phyloP scores from a whole-genome alignment of 2,329 filamentous ascomycete genomes.

The Plenodomus lindquistii region DNA sequence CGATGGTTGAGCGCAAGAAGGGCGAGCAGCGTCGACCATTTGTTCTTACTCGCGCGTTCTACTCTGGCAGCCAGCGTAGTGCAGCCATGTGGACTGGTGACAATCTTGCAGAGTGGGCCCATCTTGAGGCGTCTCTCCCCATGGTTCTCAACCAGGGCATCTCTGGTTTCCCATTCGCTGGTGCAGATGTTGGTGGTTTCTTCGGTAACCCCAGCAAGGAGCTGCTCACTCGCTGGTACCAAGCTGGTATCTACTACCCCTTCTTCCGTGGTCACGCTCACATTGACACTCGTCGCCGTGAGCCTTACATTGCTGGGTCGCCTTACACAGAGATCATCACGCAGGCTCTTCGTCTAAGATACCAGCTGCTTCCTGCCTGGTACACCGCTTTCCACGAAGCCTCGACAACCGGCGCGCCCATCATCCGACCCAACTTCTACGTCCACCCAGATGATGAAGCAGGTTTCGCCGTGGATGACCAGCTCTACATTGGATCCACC shows the following conservation, averaged over 20 bases:
- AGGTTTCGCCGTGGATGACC: slow-evolving; percentile 88
- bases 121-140: slow-evolving; percentile 84
- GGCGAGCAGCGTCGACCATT: slow-evolving; percentile 86
- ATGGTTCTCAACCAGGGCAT: slow-evolving; percentile 95
- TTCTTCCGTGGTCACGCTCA: slow-evolving; percentile 98
- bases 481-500: slow-evolving; percentile 86
- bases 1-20: slow-evolving; percentile 80
- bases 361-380: slow-evolving; percentile 88
- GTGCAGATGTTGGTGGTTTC: slow-evolving; percentile 96
- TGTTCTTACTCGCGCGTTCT: slow-evolving; percentile 90
- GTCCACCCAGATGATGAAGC: slow-evolving; percentile 83
- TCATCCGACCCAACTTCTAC: slow-evolving; percentile 91
- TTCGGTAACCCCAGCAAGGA: slow-evolving; percentile 96
- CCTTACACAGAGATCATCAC: slow-evolving; percentile 87
- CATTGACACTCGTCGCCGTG: slow-evolving; percentile 90
- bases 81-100: slow-evolving; percentile 99
- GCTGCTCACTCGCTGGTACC: slow-evolving; percentile 91
- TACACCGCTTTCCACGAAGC: slow-evolving; percentile 97
- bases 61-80: slow-evolving; percentile 82
- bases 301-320: slow-evolving; percentile 86
- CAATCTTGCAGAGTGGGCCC: slow-evolving; percentile 91
- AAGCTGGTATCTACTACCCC: slow-evolving; percentile 93
- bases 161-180: slow-evolving; percentile 88
- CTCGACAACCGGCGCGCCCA: slow-evolving; percentile 78
- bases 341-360: slow-evolving; percentile 83